Evolutionary conservation across 1,284 basidiomycete genomes (phyloP), one percentile per base, ranked within the genome.

Genomic region (Polyporus tsugae): DNA sequence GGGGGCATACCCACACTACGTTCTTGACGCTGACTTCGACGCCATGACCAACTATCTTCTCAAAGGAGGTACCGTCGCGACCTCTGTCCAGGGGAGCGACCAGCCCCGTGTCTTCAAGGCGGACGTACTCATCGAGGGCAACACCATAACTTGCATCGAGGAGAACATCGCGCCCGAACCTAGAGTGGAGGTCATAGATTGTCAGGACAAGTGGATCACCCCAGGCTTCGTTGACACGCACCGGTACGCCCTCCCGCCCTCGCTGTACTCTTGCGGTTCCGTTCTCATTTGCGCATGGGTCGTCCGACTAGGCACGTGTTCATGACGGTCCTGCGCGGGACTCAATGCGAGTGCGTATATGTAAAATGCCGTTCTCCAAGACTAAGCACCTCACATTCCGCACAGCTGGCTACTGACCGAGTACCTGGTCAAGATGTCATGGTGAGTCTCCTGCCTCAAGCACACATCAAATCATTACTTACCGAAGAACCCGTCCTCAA

Each of bases 211-310:
- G 70, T 80, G 78, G 78, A 75, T 79, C 15, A 74, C 77, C 0
- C 78, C 78, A 19, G 78, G 78, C 1, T 75, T 78, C 62, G 72
- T 80, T 38, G 78, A 80, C 63, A 80, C 78, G 1, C 78, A 80
- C 64, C 70, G 78, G 78, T 78, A 46, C 13, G 73, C 25, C 36
- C 29, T 15, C 33, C 13, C 29, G 52, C 11, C 52, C 25, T 19
- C 52, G 4, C 25, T 6, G 15, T 25, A 4, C 22, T 38, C 15
- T 7, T 38, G 36, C 36, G 6, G 10, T 22, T 60, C 22, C 5
- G 15, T 41, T 9, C 22, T 25, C 15, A 41, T 22, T 38, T 6
- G 13, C 11, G 38, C 17, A 35, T 17, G 35, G 29, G 29, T 29
- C 29, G 29, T 29, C 29, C 29, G 29, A 29, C 6, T 60, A 80